Base-by-base conservation (phyloP, 2,329 filamentous ascomycete species). In the Alternaria angustiovoidea region DNA sequence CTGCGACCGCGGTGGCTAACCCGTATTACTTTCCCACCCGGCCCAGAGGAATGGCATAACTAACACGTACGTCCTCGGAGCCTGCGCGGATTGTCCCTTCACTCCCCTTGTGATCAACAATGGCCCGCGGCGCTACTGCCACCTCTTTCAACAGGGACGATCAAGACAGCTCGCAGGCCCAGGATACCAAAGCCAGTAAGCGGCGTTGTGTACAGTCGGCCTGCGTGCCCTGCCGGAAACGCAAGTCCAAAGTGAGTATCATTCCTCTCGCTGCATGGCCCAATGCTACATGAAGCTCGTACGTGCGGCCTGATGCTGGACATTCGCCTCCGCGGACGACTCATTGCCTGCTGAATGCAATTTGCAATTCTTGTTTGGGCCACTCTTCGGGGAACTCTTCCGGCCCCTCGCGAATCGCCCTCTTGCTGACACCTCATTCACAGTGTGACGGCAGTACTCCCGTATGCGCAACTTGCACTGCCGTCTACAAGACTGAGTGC, bases 371-470 rank as follows among this genome's bases (percentile, higher is more conserved):
- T 22, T 46, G 44, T 36, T 42, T 47, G 52, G 38, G 51, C 28
- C 51, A 52, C 39, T 30, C 32, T 26, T 53, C 44, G 51, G 47
- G 24, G 44, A 18, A 43, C 20, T n/a, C 38, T 30, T 26, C 22
- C 57, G 51, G 43, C 26, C 32, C 49, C 32, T 39, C 28, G 24
- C 30, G 26, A 42, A 18, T 22, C 44, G 32, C 34, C 47, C 42
- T 41, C 41, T 52, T 61, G 64, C 67, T 70, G 51, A 71, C 67
- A 43, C 20, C 30, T 28, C 38, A n/a, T 26, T 48, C 28, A 42
- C 64, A 85, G 82, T 85, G 84, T 68, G 83, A 86, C 71, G 83
- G 83, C 36, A 74, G 76, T 32, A 72, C 78, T 12, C 83, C 83
- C 34, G 71, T 79, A 7, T 86, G 84, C 71, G 82, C 82, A 22